phyloP scores from a whole-genome alignment of 2,329 filamentous ascomycete species.

The Fusarium sororula region DNA sequence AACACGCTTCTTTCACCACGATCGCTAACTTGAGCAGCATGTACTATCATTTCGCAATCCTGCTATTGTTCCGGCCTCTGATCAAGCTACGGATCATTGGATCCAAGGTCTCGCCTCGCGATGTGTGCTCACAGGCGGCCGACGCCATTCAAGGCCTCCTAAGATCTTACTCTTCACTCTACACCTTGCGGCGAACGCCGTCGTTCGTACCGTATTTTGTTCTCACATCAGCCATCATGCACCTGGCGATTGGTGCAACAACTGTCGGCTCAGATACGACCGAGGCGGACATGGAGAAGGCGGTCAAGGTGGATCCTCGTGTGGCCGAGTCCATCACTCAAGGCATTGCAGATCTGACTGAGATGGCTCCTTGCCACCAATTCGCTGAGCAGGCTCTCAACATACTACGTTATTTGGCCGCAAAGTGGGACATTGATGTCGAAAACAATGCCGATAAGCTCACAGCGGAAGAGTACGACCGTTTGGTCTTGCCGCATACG shows the following conservation, averaged over 20 bases:
- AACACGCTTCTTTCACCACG: not conserved
- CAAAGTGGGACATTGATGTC: constrained; percentile 67
- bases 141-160: constrained; percentile 67
- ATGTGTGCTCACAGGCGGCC: constrained; percentile 71
- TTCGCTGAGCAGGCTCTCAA: constrained; percentile 69
- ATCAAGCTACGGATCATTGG: constrained; percentile 72
- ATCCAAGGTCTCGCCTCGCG: constrained; percentile 69
- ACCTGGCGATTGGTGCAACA: constrained; percentile 62
- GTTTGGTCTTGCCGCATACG: constrained; percentile 57
- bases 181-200: constrained; percentile 66
- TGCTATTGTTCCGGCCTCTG: constrained; percentile 78
- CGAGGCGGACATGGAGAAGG: constrained; percentile 45
- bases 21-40: constrained; percentile 56
- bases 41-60: constrained; percentile 76
- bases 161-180: constrained; percentile 66
- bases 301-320: constrained; percentile 49
- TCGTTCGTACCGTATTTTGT: constrained; percentile 71
- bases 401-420: constrained; percentile 66
- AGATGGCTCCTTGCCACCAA: constrained; percentile 69
- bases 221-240: constrained; percentile 69
- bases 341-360: constrained; percentile 65
- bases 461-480: constrained; percentile 50
- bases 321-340: constrained; percentile 59
- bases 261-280: constrained; percentile 30
- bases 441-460: constrained; percentile 50